A percentile compares a stretch with the other conserved stretches of the same genome.
phyloP scores from a whole-genome alignment of 768 basidiomycete genomes.

The Trametes villosa region DNA sequence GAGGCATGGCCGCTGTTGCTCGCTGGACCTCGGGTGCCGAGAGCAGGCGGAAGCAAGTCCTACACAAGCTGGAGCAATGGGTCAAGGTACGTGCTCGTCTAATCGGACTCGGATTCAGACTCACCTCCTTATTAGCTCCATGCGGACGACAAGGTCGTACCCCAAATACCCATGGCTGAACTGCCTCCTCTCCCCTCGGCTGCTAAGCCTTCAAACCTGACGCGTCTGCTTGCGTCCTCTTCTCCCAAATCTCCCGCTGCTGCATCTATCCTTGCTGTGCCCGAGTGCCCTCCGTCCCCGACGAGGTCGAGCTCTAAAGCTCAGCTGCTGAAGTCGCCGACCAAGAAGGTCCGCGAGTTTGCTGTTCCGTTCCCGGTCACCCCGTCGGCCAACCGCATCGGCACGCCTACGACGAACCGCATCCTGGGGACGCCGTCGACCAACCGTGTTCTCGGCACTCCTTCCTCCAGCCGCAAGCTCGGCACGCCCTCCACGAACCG shows the following conservation, averaged over 20 bases:
- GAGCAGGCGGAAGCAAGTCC: slow-evolving; percentile 59
- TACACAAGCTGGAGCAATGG: slow-evolving; percentile 67
- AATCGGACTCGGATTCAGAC: not conserved
- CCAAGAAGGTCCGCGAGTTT: slow-evolving; percentile 41
- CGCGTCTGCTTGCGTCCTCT: slow-evolving; percentile 69
- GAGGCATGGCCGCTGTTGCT: slow-evolving; percentile 89
- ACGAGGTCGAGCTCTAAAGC: slow-evolving; percentile 45
- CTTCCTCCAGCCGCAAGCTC: slow-evolving; percentile 43
- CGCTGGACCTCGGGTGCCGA: slow-evolving; percentile 81
- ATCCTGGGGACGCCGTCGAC: slow-evolving; percentile 18
- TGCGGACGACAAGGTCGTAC: slow-evolving; percentile 44
- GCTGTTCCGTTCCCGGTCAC: slow-evolving; percentile 55
- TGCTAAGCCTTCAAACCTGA: slow-evolving; percentile 67
- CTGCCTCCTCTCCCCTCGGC: slow-evolving; percentile 60
- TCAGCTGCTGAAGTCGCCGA: slow-evolving; percentile 35
- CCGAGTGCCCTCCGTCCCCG: slow-evolving; percentile 38
- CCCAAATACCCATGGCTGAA: slow-evolving; percentile 65
- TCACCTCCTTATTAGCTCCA: slow-evolving; percentile 52
- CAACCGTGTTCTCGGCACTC: slow-evolving; percentile 40
- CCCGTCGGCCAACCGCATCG: slow-evolving; percentile 38
- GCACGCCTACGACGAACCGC: slow-evolving; percentile 49
- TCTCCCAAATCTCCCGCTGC: slow-evolving; percentile 61
- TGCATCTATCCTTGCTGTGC: slow-evolving; percentile 36
- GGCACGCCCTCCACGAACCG: slow-evolving; percentile 29
- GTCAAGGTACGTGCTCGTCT: slow-evolving; percentile 48